Evolutionary conservation across 1,284 basidiomycete genomes (phyloP).

Genomic region (Fereydounia khargensis): DNA sequence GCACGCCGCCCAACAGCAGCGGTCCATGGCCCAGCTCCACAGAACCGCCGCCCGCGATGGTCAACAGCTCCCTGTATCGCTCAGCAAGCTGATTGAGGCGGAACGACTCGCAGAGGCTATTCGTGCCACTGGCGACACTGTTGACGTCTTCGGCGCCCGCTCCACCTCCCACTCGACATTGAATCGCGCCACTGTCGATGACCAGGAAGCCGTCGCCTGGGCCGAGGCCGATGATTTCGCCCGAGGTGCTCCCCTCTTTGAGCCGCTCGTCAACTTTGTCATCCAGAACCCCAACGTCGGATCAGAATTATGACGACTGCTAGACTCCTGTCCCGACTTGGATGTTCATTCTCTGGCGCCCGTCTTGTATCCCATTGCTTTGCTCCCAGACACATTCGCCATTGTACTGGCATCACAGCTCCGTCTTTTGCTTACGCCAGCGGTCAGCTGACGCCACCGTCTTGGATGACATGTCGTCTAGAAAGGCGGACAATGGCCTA

Average conservation of each 20-base stretch:
- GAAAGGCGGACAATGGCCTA: no score
- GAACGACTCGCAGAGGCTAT: conserved; percentile 26
- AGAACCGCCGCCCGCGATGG: conserved; percentile 14
- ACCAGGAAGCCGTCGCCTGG: conserved; percentile 22
- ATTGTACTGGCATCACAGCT: no score
- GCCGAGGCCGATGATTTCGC: conserved; percentile 35
- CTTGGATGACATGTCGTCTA: no score
- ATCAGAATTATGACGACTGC: neutral
- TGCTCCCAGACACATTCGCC: no score
- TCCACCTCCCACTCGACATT: neutral
- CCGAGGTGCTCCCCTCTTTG: conserved; percentile 30
- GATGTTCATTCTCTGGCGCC: no score
- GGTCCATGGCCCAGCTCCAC: conserved; percentile 18
- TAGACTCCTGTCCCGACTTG: no score
- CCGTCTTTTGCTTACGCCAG: no score
- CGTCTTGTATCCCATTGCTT: no score
- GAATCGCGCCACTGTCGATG: neutral
- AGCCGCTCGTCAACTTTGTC: conserved; percentile 27
- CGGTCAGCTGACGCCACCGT: no score
- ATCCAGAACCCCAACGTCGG: conserved; percentile 13
- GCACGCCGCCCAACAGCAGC: conserved; percentile 13
- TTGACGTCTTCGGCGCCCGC: neutral
- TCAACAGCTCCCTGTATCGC: conserved; percentile 23
- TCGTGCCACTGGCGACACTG: conserved; percentile 11
- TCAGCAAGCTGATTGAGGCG: conserved; percentile 31